Base-by-base conservation (phyloP, 1,139 yeast species). In the Zygoascus sp. region DNA sequence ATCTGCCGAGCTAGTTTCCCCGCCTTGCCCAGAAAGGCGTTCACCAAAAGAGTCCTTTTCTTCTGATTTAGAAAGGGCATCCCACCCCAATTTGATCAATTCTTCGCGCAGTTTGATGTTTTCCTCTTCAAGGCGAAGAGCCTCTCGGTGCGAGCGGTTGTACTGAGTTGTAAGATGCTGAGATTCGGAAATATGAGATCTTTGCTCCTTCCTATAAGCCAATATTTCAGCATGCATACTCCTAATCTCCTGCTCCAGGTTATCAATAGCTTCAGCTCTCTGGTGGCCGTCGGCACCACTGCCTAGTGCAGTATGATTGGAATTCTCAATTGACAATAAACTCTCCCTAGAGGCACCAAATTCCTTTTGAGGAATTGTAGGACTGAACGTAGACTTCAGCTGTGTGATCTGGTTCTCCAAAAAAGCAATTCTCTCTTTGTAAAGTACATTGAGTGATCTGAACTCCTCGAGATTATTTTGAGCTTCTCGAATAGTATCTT, bases 111-210 rank as follows among this genome's bases (percentile, higher is more conserved):
- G 43, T 11, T 30, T 7, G 5, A 30, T 13, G 19, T 40, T 40
- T 21, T 40, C 46, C 36, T 41, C 43, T 34, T 28, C 32, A 38
- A 58, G 32, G 21, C 32, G 21, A 11, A 47, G 51, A 7, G 50
- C 45, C 20, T 58, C 60, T 10, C 45, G 47, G 20, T 57, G 45
- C 15, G 57, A 48, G 5, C 37, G 37, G 50, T 58, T 58, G 44
- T 58, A 58, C 43, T 55, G 55, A 23, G 53, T 34, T 1, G 60
- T 58, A 28, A 58, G 48, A 40, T 57, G 54, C 38, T 58, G 62
- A 7, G 52, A 40, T 36, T 58, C 62, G 8, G 53, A 40, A 20
- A 45, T 27, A 23, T 56, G 58, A 7, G 53, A 47, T 32, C 52
- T 51, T 32, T 55, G 60, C 44, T 54, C 61, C 7, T 47, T 48